Conservation (phyloP, 169 alveolate species). For the Plasmodium coatneyi region DNA sequence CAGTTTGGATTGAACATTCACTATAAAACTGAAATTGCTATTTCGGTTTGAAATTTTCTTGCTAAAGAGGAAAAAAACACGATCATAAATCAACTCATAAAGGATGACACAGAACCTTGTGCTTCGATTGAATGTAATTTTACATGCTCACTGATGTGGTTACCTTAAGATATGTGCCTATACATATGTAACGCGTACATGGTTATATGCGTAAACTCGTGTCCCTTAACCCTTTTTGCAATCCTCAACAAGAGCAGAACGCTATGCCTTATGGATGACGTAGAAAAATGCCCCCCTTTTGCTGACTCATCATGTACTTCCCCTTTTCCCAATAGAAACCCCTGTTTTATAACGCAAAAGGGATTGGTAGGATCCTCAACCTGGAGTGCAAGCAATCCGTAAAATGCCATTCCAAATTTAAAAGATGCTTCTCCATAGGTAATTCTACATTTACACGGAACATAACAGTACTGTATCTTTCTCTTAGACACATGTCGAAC, state of each 20-base stretch:
- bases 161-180: background rate
- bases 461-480: background rate
- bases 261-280: background rate
- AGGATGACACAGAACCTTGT: slow-evolving; percentile 61
- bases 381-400: background rate
- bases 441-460: background rate
- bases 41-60: slow-evolving; percentile 5
- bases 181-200: background rate
- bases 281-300: background rate
- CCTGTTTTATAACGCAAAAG: slow-evolving; percentile 20
- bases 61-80: background rate
- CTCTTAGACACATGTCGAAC: background rate
- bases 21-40: background rate
- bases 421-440: slow-evolving; percentile 72
- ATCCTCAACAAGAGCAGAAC: background rate
- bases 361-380: slow-evolving; percentile 23
- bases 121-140: slow-evolving; percentile 56
- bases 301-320: background rate
- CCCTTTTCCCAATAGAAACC: slow-evolving; percentile 38
- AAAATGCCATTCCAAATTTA: background rate
- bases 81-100: background rate
- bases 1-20: slow-evolving; percentile 1
- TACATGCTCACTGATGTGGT: background rate
- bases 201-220: background rate
- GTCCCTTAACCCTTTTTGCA: slow-evolving; percentile 5